Evolutionary conservation across 106 monocot species (phyloP), one percentile per base, ranked within the genome.

Genomic region (Alisma plantagoaquatica): DNA sequence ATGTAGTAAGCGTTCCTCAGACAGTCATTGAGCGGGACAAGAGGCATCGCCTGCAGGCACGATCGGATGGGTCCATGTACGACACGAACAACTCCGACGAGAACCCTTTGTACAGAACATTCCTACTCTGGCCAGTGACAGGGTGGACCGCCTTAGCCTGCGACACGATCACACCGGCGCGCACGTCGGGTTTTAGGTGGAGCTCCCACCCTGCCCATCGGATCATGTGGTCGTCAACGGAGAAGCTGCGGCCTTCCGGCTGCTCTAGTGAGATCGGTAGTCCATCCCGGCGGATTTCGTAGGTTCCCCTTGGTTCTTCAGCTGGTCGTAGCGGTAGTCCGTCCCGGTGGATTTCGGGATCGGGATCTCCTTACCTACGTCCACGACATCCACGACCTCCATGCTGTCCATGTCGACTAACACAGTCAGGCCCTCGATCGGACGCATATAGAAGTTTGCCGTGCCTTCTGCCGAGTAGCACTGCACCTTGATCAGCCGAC

Each of bases 401-500:
- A 57, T 56, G 30, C 76, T 93, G 66, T 93, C 92, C 41, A 87
- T 58, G 71, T 93, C 92, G 33, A 93, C 23, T 9, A 93, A 61
- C n/a, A 87, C 79, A 21, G 92, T 93, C 29, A 93, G 83, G 21
- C 92, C 92, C 53, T 93, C 92, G 68, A 93, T 83, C 23, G 92
- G 92, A 14, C 92, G 70, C 86, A 93, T 93, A 79, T 93, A 93
- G 77, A 93, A 93, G 61, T 93, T 93, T n/a, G 92, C 79, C 14
- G 92, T 93, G 33, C 79, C 86, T 47, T 87, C 77, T 7, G 69
- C 51, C 4, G 92, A 77, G 77, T 66, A 93, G 76, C 87, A 93
- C 73, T 93, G 92, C 47, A 87, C 59, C 65, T 93, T 87, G 31
- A 82, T 67, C 1, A 93, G 65, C 15, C 92, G 59, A 1, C 79